phyloP scores from a whole-genome alignment of 176 grass and related monocot species.

The Metroxylon sagu region DNA sequence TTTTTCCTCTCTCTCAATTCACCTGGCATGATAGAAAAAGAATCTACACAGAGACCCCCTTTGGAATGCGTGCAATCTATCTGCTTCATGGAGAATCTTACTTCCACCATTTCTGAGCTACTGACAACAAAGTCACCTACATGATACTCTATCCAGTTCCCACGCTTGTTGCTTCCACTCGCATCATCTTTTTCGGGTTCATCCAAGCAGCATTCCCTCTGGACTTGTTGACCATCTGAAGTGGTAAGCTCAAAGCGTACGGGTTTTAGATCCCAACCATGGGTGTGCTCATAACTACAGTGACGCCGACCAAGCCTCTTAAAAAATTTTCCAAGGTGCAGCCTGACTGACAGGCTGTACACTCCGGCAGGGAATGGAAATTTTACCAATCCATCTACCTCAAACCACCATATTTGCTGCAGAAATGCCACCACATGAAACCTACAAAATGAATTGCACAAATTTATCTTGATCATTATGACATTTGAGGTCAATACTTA shows the following conservation, averaged over 20 bases:
- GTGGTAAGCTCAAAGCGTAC: slow-evolving; percentile 10
- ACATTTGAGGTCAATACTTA: background rate
- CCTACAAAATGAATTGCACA: background rate
- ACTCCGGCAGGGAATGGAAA: slow-evolving; percentile 18
- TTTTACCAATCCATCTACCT: slow-evolving; percentile 6
- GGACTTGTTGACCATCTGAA: slow-evolving; percentile 13
- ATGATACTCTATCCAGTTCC: slow-evolving; percentile 7
- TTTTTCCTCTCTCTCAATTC: background rate
- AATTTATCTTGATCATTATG: background rate
- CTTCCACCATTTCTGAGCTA: slow-evolving; percentile 5
- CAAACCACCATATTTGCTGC: slow-evolving; percentile 23
- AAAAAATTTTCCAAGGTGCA: slow-evolving; percentile 19
- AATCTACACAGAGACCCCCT: slow-evolving; percentile 14
- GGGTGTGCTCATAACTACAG: slow-evolving; percentile 9
- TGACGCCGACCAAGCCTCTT: background rate
- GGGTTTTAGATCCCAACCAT: slow-evolving; percentile 14
- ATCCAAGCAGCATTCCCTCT: slow-evolving; percentile 6
- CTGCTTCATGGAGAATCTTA: slow-evolving; percentile 20
- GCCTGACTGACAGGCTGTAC: slow-evolving; percentile 12
- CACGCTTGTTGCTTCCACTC: background rate
- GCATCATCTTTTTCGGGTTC: slow-evolving; percentile 1
- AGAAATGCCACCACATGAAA: slow-evolving; percentile 17
- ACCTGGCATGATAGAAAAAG: slow-evolving; percentile 5
- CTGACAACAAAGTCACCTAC: slow-evolving; percentile 14
- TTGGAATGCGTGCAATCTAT: slow-evolving; percentile 19